These are phyloP conservation scores for Diaporthe sp. DNA, from an alignment of 2,329 filamentous ascomycete genomes.

Conservation along the genomic window DNA sequence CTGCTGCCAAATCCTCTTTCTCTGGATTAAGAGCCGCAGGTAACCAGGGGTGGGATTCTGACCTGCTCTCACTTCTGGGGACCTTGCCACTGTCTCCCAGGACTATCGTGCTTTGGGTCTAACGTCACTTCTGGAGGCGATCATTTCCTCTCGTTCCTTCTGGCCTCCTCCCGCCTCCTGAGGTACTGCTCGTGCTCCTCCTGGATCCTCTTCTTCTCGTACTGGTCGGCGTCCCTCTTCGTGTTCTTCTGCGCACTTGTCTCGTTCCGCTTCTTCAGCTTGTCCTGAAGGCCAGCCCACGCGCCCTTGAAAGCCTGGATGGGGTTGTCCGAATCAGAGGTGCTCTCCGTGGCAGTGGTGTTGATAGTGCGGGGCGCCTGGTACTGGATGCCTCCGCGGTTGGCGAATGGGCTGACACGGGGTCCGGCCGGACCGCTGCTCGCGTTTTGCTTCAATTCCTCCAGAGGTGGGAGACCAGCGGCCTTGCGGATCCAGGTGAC, in stretches of 20 bases:
- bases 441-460: slow-evolving; percentile 8
- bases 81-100: not conserved
- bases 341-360: slow-evolving; percentile 41
- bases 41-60: not conserved
- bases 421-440: slow-evolving; percentile 8
- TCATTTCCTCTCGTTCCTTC: slow-evolving; percentile 30
- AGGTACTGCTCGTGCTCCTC: slow-evolving; percentile 39
- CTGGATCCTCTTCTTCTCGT: slow-evolving; percentile 31
- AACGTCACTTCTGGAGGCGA: not conserved
- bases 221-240: not conserved
- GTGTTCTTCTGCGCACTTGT: slow-evolving; percentile 3
- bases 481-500: slow-evolving; percentile 53
- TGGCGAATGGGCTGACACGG: slow-evolving; percentile 31
- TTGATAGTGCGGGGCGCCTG: slow-evolving; percentile 50
- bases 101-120: not conserved
- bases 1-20: not conserved
- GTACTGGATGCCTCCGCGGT: slow-evolving; percentile 43
- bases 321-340: slow-evolving; percentile 23
- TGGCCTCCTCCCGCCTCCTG: slow-evolving; percentile 23
- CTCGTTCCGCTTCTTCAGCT: slow-evolving; percentile 2
- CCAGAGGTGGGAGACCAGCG: slow-evolving; percentile 54
- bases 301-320: slow-evolving; percentile 15
- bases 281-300: slow-evolving; percentile 21
- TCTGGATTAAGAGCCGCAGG: not conserved
- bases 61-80: not conserved